A percentile compares a stretch with the other conserved stretches of the same genome.
These are phyloP conservation scores for Saccharomycopsis selenospora DNA, from an alignment of 805 yeast genomes.

Conservation along the genomic window DNA sequence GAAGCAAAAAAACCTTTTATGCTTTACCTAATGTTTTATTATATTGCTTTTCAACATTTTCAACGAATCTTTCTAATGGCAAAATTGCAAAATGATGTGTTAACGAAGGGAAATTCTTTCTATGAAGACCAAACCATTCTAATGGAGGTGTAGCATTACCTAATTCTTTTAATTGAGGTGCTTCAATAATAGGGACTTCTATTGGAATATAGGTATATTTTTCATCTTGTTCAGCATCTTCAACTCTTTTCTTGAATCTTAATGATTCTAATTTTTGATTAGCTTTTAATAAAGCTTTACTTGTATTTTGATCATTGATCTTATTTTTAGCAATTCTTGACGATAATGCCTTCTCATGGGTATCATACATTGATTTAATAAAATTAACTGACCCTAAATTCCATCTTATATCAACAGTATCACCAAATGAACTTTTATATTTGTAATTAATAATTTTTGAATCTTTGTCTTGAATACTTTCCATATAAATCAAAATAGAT, in stretches of 20 bases:
- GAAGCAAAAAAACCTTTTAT: no score
- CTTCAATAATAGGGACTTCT: slow-evolving; percentile 73
- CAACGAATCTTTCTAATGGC: slow-evolving; percentile 64
- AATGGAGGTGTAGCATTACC: slow-evolving; percentile 98
- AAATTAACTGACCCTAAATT: slow-evolving; percentile 86
- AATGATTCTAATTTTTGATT: slow-evolving; percentile 39
- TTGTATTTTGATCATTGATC: slow-evolving; percentile 21
- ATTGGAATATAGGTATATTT: slow-evolving; percentile 54
- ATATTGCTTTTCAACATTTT: slow-evolving; percentile 49
- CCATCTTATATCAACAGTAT: slow-evolving; percentile 89
- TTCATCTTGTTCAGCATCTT: slow-evolving; percentile 18
- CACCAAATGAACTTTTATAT: slow-evolving; percentile 73
- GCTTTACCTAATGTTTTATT: slow-evolving; percentile 36
- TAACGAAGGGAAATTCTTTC: slow-evolving; percentile 76
- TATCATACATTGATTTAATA: slow-evolving; percentile 86
- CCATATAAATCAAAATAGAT: slow-evolving; percentile 65
- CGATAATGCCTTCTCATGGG: slow-evolving; percentile 68
- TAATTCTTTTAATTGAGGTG: slow-evolving; percentile 82
- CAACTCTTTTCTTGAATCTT: slow-evolving; percentile 17
- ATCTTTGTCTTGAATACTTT: slow-evolving; percentile 53
- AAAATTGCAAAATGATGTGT: slow-evolving; percentile 77
- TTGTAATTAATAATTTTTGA: slow-evolving; percentile 55
- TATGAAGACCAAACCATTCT: slow-evolving; percentile 95
- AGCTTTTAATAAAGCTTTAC: slow-evolving; percentile 28
- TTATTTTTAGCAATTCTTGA: slow-evolving; percentile 43